Percentiles rank a stretch among this genome's conserved stretches.
These are phyloP conservation scores for Cladosporium oxysporum DNA, from an alignment of 2,329 filamentous ascomycete genomes.

Conservation along the genomic window DNA sequence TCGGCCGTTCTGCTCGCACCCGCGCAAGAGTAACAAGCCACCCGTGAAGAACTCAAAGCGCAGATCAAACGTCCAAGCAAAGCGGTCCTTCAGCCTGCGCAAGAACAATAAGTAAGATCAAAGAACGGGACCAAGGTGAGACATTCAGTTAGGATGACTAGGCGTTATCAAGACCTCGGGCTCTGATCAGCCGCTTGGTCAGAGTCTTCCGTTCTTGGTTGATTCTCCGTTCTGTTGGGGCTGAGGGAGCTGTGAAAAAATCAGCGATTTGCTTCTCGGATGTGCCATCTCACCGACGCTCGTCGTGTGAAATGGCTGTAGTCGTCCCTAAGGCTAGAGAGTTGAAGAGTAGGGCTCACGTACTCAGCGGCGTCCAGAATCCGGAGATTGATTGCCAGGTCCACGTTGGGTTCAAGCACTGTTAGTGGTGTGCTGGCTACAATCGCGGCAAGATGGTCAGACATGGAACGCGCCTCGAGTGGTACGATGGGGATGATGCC, in stretches of 20 bases:
- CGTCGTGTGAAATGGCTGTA: background rate
- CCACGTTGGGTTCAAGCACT: background rate
- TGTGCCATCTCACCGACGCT: background rate
- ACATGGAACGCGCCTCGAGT: background rate
- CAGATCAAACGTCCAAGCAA: background rate
- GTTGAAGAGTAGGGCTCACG: background rate
- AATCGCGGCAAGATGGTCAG: slow-evolving; percentile 1
- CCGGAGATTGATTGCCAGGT: background rate
- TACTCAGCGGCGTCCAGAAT: background rate
- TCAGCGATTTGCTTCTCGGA: background rate
- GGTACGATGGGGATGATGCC: background rate
- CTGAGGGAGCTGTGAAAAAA: background rate
- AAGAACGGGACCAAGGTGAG: background rate
- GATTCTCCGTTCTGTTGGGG: background rate
- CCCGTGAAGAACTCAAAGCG: background rate
- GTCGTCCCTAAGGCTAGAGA: background rate
- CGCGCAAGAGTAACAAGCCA: too few species aligned
- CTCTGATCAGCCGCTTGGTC: background rate
- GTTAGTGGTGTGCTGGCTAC: background rate
- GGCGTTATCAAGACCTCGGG: background rate
- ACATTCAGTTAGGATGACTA: background rate
- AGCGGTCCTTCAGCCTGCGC: background rate
- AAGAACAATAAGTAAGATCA: background rate
- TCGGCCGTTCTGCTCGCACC: background rate
- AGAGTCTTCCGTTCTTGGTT: background rate